Evolutionary conservation across 306 rosid genomes (phyloP), one percentile per base, ranked within the genome.

Genomic region (Ammopiptanthus mongolicus): DNA sequence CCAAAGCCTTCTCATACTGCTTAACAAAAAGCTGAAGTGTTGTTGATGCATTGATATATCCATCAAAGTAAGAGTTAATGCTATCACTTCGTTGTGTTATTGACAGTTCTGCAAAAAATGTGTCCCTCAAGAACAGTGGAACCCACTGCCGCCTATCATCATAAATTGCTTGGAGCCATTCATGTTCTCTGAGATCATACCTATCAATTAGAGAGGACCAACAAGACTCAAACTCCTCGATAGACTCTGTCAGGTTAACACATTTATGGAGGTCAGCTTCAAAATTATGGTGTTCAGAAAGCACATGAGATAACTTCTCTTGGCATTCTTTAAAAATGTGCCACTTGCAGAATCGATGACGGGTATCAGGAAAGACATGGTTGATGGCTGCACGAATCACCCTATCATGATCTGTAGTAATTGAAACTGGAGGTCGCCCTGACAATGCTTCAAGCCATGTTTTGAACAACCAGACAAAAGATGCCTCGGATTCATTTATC

Each of bases 331-430:
- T 63, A 42, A 79, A 79, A 64, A 79, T 71, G 78, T 79, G 83
- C 83, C 83, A 79, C 78, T 79, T 79, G 58, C 83, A 79, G 59
- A 79, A 71, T 21, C 83, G 60, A 39, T 79, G 83, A n/a, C 83
- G 83, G 12, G 83, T 53, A 42, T 58, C 44, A 72, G 83, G 83
- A 63, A 79, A 71, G 51, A 79, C 83, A 52, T 29, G 61, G 23
- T 63, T 71, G 74, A 79, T 53, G 73, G 83, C 83, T 41, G 23
- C 68, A 53, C 83, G 60, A 33, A 79, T 79, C 53, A 79, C 83
- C 78, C 83, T 73, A 46, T 79, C 83, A 72, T 72, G 78, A 72
- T 79, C 83, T 19, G 83, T 79, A 71, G 83, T 79, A 31, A 79
- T 79, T 28, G 83, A 79, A 52, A 79, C 74, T 13, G 83, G 83